Evolutionary conservation across 768 basidiomycete genomes (phyloP), one percentile per base, ranked within the genome.

Genomic region (Mycena venus): DNA sequence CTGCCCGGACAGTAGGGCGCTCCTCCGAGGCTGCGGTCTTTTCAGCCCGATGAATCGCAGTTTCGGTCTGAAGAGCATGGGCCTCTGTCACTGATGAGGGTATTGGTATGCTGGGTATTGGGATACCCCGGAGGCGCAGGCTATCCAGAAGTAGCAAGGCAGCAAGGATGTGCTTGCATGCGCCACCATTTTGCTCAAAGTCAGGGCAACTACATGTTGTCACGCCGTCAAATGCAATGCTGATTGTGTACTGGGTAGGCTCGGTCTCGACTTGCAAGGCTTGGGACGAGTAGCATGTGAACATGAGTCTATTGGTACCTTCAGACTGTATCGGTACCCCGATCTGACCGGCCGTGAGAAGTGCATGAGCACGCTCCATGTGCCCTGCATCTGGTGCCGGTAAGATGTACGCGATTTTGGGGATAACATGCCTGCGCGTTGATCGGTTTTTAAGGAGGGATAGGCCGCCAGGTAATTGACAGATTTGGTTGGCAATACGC

Each of bases 161-260:
- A 0, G 49, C 76, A 4, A 72, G 68, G 19, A 79, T 66, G 32
- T 79, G 78, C 44, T 78, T 78, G 66, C 78, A 78, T 14, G 76
- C 78, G n/a, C 76, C 76, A 8, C 78, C 78, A n/a, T 70, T 11
- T 3, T 62, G 32, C 19, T n/a, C 10, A 17, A 64, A 32, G 44
- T 64, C 47, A 0, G 32, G 31, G 32, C 56, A 58, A 7, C 3
- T 44, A 12, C 60, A 62, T 9, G 68, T 19, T 60, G 40, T 56
- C n/a, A 31, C 55, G 17, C 72, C 76, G 38, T 67, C 42, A 23
- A 61, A 40, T 3, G 19, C 21, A 17, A 75, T 29, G 12, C 27
- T 34, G n/a, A 75, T 32, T 44, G 47, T 42, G 19, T 75, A 75
- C 17, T 14, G 47, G 3, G 36, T n/a, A 21, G 58, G 40, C 15